Percentiles rank a stretch among this genome's conserved stretches.
Conservation (phyloP, 2,329 filamentous ascomycete genomes). For the Rutstroemia sydowiana region DNA sequence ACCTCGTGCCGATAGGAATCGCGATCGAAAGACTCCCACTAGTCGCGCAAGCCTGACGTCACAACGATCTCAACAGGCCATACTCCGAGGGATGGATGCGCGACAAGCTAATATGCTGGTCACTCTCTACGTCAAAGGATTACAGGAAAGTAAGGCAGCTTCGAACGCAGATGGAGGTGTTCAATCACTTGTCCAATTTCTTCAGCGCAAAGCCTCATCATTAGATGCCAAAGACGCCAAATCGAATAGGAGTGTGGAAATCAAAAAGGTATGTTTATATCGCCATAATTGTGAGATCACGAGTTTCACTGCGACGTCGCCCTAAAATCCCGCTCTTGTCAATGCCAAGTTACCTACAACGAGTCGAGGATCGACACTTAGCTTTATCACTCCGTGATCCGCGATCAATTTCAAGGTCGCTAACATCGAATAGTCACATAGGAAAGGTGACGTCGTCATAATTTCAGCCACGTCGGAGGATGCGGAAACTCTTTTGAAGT, state of each 20-base stretch:
- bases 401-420: slow-evolving; percentile 38
- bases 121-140: slow-evolving; percentile 46
- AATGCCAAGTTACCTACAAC: slow-evolving; percentile 30
- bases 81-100: slow-evolving; percentile 34
- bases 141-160: slow-evolving; percentile 62
- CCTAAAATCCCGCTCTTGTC: slow-evolving; percentile 32
- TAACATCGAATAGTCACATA: slow-evolving; percentile 64
- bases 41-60: slow-evolving; percentile 28
- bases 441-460: slow-evolving; percentile 62
- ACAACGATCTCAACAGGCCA: slow-evolving; percentile 22
- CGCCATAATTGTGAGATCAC: slow-evolving; percentile 37
- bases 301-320: slow-evolving; percentile 28
- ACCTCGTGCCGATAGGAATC: slow-evolving; percentile 21
- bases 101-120: slow-evolving; percentile 25
- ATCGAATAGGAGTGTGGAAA: slow-evolving; percentile 43
- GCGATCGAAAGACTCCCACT: slow-evolving; percentile 27
- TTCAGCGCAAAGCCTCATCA: slow-evolving; percentile 62
- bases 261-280: slow-evolving; percentile 72
- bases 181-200: slow-evolving; percentile 55
- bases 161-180: slow-evolving; percentile 60
- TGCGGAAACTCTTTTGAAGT: slow-evolving; percentile 54
- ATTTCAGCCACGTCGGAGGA: slow-evolving; percentile 60
- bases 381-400: slow-evolving; percentile 24
- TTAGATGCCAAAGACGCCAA: slow-evolving; percentile 44
- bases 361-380: slow-evolving; percentile 24